These are phyloP conservation scores for Cardamine occulta DNA, from an alignment of 345 rosid species.

Conservation along the genomic window DNA sequence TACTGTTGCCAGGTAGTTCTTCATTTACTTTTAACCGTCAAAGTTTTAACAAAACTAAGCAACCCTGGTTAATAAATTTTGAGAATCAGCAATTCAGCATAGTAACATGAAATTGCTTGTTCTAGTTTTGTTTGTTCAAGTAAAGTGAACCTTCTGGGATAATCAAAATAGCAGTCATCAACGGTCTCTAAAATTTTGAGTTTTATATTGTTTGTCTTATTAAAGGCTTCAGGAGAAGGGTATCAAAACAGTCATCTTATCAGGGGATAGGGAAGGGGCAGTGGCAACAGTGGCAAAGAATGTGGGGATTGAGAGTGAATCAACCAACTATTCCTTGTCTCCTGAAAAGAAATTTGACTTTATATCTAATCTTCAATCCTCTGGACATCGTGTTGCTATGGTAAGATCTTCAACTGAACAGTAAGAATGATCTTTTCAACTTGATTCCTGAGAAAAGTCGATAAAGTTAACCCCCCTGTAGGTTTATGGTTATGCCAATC, in stretches of 20 bases:
- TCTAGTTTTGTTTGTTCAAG: not conserved
- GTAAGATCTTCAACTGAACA: conserved; percentile 45
- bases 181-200: not conserved
- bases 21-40: not conserved
- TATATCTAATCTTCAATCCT: conserved; percentile 75
- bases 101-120: not conserved
- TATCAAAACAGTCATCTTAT: conserved; percentile 78
- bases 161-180: not conserved
- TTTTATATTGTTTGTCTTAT: conserved; percentile 36
- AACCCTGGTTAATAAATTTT: not conserved
- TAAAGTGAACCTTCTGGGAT: not conserved
- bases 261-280: conserved; percentile 99
- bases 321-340: conserved; percentile 67
- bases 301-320: conserved; percentile 69
- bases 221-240: conserved; percentile 79
- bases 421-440: not conserved
- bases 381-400: conserved; percentile 88
- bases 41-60: not conserved
- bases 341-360: conserved; percentile 75
- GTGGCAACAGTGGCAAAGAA: conserved; percentile 76
- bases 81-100: not conserved
- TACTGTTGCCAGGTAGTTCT: conserved; percentile 72
- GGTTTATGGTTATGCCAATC: not conserved
- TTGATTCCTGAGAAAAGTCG: not conserved
- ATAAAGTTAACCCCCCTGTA: not conserved